These are phyloP conservation scores for Jimgerdemannia flammicorona DNA, from an alignment of 192 early-diverging fungal genomes.

Conservation along the genomic window DNA sequence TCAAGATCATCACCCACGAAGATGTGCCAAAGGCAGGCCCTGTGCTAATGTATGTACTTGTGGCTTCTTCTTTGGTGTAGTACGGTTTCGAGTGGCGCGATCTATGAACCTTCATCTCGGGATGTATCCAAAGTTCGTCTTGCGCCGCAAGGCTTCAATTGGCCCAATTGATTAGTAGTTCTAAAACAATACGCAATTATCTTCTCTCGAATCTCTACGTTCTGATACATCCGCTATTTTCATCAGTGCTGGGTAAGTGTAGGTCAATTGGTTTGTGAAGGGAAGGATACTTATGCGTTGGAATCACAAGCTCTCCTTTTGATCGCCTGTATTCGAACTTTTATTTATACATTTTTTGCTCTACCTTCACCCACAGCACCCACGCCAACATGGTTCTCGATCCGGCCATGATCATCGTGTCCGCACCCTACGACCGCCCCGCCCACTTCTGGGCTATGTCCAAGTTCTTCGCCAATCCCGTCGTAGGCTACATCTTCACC, in stretches of 20 bases:
- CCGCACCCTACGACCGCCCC: constrained; percentile 40
- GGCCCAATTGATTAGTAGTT: no score
- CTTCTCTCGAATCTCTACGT: no score
- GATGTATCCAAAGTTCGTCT: background rate
- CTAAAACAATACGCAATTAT: no score
- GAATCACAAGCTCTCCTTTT: background rate
- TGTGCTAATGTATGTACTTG: constrained; percentile 21
- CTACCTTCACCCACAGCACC: constrained; percentile 2
- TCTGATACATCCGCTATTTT: no score
- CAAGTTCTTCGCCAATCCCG: constrained; percentile 36
- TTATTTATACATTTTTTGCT: background rate
- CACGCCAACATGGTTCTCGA: constrained; percentile 49
- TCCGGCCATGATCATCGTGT: constrained; percentile 36
- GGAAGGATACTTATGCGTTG: no score
- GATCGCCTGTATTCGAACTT: background rate
- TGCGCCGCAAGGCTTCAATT: no score
- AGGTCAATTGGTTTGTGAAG: no score
- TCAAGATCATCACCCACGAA: constrained; percentile 23
- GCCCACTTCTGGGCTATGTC: constrained; percentile 50
- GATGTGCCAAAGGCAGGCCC: constrained; percentile 33
- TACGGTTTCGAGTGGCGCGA: background rate
- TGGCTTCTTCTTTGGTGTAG: background rate
- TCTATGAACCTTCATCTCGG: background rate
- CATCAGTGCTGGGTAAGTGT: no score
- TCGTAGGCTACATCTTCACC: constrained; percentile 22